Conservation (phyloP, 2,329 filamentous ascomycete species). For the Cyphellophora attinorum region DNA sequence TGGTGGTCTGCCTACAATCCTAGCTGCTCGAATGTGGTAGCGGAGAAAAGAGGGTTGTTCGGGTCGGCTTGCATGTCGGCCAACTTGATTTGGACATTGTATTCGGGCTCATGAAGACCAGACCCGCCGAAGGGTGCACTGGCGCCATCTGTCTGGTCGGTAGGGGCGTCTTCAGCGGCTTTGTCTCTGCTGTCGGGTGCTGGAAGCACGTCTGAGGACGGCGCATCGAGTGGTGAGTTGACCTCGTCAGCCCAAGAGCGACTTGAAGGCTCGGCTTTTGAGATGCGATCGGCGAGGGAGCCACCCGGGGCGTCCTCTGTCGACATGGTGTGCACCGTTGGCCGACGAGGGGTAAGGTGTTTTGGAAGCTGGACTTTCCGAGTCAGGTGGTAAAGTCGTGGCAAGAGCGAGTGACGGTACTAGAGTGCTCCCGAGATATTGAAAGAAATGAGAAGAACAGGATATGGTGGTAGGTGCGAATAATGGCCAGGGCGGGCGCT, state of each 20-base stretch:
- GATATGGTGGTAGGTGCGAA: too few species aligned
- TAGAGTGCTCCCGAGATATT: too few species aligned
- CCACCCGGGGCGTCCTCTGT: conserved; percentile 26
- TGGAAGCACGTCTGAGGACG: conserved; percentile 4
- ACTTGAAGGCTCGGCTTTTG: conserved; percentile 27
- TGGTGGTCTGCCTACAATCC: conserved; percentile 59
- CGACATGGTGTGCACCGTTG: conserved; percentile 24
- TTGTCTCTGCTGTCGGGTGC: conserved; percentile 9
- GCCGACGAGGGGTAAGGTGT: background rate
- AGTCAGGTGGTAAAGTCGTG: too few species aligned
- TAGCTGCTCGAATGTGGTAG: conserved; percentile 74
- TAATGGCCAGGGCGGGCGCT: too few species aligned
- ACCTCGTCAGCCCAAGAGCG: conserved; percentile 35
- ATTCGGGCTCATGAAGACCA: conserved; percentile 59
- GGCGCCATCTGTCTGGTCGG: conserved; percentile 32
- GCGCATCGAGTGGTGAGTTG: conserved; percentile 16
- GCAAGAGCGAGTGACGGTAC: too few species aligned
- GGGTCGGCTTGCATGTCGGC: conserved; percentile 80
- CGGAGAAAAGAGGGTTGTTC: conserved; percentile 78
- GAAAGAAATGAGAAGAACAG: too few species aligned
- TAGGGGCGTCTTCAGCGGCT: background rate
- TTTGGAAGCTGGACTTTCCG: too few species aligned
- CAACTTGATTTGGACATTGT: conserved; percentile 85
- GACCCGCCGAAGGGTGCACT: conserved; percentile 34
- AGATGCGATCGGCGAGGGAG: conserved; percentile 40